phyloP scores from a whole-genome alignment of 257 asterid genomes.

The Thymus mandschuricus region DNA sequence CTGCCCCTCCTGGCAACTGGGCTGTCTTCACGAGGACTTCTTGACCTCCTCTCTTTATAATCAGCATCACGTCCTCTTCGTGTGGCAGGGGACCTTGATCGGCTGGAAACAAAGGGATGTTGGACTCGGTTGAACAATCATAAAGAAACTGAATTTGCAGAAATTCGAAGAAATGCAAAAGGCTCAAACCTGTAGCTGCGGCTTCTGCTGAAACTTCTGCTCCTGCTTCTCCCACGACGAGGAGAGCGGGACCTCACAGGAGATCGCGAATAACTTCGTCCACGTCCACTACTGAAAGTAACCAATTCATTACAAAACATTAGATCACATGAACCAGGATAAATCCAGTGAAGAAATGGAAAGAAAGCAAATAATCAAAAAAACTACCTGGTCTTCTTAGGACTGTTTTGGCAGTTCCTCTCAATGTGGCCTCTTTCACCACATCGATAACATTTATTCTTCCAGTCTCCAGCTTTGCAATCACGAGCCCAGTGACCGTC shows the following conservation, averaged over 20 bases:
- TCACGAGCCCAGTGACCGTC: slow-evolving; percentile 99
- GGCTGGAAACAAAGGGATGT: slow-evolving; percentile 45
- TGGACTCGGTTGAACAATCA: background rate
- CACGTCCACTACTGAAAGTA: slow-evolving; percentile 46
- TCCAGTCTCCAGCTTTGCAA: slow-evolving; percentile 99
- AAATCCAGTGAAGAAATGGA: background rate
- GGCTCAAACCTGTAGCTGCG: slow-evolving; percentile 53
- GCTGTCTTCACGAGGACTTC: slow-evolving; percentile 58
- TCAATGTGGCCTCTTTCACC: slow-evolving; percentile 97
- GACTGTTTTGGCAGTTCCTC: slow-evolving; percentile 90
- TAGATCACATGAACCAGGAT: background rate
- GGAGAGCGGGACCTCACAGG: slow-evolving; percentile 91
- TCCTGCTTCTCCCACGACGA: slow-evolving; percentile 63
- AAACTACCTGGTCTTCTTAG: slow-evolving; percentile 73
- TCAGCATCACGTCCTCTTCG: slow-evolving; percentile 60
- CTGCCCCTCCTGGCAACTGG: slow-evolving; percentile 47
- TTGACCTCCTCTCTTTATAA: slow-evolving; percentile 57
- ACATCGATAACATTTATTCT: slow-evolving; percentile 93
- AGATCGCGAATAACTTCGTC: slow-evolving; percentile 71
- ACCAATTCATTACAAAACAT: slow-evolving; percentile 2
- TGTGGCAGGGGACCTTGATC: slow-evolving; percentile 80
- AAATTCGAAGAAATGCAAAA: background rate
- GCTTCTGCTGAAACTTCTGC: slow-evolving; percentile 77
- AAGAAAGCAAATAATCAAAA: background rate
- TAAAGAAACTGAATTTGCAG: background rate